Evolutionary conservation across 176 grass and related monocot species (phyloP).

Genomic region (Zizania latifolia): DNA sequence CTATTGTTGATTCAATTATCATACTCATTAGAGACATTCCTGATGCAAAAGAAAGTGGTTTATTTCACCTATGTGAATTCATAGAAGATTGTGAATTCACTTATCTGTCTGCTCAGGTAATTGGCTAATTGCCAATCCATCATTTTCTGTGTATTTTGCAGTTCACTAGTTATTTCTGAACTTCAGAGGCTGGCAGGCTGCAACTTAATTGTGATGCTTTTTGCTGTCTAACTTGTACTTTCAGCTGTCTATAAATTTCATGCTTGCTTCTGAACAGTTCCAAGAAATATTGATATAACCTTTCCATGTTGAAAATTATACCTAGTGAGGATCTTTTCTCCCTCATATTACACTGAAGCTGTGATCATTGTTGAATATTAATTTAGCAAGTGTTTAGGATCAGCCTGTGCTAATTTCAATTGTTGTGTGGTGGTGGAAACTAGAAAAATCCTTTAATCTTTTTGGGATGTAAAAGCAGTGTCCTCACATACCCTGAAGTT

Average conservation of each 20-base stretch:
- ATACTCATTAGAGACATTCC: constrained; percentile 98
- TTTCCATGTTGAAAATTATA: constrained; percentile 4
- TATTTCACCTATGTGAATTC: constrained; percentile 99
- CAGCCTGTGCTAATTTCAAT: not conserved
- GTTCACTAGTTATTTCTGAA: not conserved
- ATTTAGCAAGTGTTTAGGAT: not conserved
- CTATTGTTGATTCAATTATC: constrained; percentile 96
- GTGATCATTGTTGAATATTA: not conserved
- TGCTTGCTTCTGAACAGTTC: not conserved
- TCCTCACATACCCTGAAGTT: not conserved
- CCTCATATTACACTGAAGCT: not conserved
- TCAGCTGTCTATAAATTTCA: not conserved
- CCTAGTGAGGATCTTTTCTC: not conserved
- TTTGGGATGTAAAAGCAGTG: not conserved
- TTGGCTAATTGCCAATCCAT: not conserved
- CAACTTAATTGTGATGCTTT: not conserved
- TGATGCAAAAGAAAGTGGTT: constrained; percentile 93
- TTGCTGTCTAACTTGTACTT: constrained; percentile 1
- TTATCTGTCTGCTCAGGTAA: constrained; percentile 95
- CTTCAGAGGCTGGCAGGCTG: not conserved
- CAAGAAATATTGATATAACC: not conserved
- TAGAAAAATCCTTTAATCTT: not conserved
- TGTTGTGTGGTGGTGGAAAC: not conserved
- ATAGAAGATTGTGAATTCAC: constrained; percentile 99
- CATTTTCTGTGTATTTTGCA: constrained; percentile 15